Conservation (phyloP, 2,329 filamentous ascomycete species). For the Rosellinia necatrix region DNA sequence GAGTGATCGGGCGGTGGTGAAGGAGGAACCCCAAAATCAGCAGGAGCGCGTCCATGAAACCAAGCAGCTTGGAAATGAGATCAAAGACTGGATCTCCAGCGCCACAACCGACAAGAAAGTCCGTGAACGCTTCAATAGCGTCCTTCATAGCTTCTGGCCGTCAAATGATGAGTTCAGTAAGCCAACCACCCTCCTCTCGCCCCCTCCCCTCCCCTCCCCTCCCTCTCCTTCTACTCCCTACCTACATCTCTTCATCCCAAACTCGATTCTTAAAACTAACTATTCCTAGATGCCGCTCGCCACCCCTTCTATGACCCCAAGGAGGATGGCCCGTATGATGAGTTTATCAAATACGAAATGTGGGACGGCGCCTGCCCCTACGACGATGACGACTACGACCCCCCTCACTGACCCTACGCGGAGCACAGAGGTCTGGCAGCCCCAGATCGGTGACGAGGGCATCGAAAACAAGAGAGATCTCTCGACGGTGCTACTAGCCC, state of each 20-base stretch:
- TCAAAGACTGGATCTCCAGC: conserved; percentile 8
- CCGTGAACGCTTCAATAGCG: conserved; percentile 5
- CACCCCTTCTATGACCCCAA: conserved; percentile 17
- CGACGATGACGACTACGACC: conserved; percentile 22
- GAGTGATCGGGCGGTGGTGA: neutral
- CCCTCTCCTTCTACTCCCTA: neutral
- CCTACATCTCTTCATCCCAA: neutral
- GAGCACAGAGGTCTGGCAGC: conserved; percentile 24
- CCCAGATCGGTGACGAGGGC: conserved; percentile 30
- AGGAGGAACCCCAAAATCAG: neutral
- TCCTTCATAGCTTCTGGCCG: conserved; percentile 14
- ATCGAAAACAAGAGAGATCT: conserved; percentile 30
- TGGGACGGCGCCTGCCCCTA: conserved; percentile 18
- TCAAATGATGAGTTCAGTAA: conserved; percentile 25
- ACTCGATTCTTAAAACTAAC: neutral
- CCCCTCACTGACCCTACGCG: conserved; percentile 2
- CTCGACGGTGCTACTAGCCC: conserved; percentile 21
- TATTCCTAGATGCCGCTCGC: conserved; percentile 2
- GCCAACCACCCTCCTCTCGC: neutral
- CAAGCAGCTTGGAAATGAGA: neutral
- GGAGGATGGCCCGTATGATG: conserved; percentile 15
- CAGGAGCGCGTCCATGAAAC: neutral
- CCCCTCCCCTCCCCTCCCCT: neutral
- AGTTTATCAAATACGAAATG: conserved; percentile 3
- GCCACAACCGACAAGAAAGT: neutral